These are phyloP conservation scores for Cladophialophora bantiana DNA, from an alignment of 2,329 filamentous ascomycete species.

Conservation along the genomic window DNA sequence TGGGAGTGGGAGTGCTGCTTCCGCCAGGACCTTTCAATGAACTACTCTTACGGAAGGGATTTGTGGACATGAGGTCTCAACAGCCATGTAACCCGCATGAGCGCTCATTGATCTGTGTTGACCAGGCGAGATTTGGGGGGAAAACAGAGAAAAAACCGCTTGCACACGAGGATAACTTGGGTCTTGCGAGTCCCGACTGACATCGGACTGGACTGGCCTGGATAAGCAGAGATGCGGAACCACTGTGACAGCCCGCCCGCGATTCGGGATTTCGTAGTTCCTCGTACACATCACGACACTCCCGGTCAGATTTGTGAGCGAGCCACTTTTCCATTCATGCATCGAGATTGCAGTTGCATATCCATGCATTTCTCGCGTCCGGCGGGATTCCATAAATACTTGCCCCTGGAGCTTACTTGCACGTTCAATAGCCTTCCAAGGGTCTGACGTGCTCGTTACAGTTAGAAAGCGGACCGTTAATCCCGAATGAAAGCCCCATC, in stretches of 20 bases:
- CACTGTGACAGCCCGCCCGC: slow-evolving; percentile 18
- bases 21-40: slow-evolving; percentile 46
- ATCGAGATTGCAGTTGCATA: background rate
- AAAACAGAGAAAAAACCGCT: background rate
- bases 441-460: background rate
- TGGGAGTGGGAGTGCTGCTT: slow-evolving; percentile 36
- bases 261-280: slow-evolving; percentile 2
- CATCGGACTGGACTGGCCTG: slow-evolving; percentile 10
- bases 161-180: slow-evolving; percentile 14
- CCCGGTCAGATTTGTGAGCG: slow-evolving; percentile 7
- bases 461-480: background rate
- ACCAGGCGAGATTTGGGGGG: slow-evolving; percentile 5
- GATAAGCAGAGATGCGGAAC: slow-evolving; percentile 20
- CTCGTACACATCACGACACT: background rate
- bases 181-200: slow-evolving; percentile 16
- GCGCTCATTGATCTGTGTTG: slow-evolving; percentile 26
- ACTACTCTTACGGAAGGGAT: slow-evolving; percentile 58
- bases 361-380: slow-evolving; percentile 8
- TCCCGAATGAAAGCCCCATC: background rate
- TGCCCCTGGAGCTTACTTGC: background rate
- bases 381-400: slow-evolving; percentile 1
- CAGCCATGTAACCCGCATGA: slow-evolving; percentile 50
- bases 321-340: slow-evolving; percentile 2
- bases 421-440: background rate
- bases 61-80: slow-evolving; percentile 46